Base-by-base conservation (phyloP, 1,284 basidiomycete genomes). In the Cutaneotrichosporon dermatis region DNA sequence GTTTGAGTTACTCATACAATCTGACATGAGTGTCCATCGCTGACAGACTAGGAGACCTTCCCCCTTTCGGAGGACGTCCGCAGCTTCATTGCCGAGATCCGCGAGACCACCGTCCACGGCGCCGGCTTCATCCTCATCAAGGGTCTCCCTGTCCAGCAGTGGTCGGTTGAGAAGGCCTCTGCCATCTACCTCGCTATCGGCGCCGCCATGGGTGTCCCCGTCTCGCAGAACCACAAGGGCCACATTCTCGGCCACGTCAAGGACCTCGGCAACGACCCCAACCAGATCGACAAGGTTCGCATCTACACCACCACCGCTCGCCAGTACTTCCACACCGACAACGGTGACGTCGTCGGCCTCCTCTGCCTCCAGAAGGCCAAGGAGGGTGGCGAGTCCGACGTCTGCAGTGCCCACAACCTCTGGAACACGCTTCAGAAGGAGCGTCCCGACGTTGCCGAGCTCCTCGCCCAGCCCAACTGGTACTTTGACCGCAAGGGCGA, bases 331-430 rank as follows among this genome's bases (percentile, higher is more conserved):
- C 79, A 79, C 66, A 68, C 69, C 50, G 72, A 73, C 49, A 45
- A 61, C 58, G 39, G 60, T 55, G 77, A 77, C 35, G 69, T 79
- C 15, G 75, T 80, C 55, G 79, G 79, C 5, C 69, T 81, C 4
- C 71, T 80, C 12, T 81, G 80, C 54, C 73, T 81, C 11, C 74
- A 77, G 67, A 73, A 72, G 50, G 77, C 80, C 1, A 70, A 73
- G 49, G 90, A 79, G 61, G 80, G 80, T 1, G 80, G 80, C 48
- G 79, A 80, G 59, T 69, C 66, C 33, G 79, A 81, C 63, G 77
- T 80, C 43, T 78, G 76, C 33, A 79, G 76, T 0, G 69, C 76
- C 1, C 80, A 81, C 60, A 62, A 73, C 25, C 60, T 80, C 9
- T 81, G 75, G 76, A 80, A 80, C 67, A 71, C 73, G 6, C 65